Percentiles rank a stretch among this genome's conserved stretches.
Conservation (phyloP, 208 protist species). For the Acanthamoeba quina region DNA sequence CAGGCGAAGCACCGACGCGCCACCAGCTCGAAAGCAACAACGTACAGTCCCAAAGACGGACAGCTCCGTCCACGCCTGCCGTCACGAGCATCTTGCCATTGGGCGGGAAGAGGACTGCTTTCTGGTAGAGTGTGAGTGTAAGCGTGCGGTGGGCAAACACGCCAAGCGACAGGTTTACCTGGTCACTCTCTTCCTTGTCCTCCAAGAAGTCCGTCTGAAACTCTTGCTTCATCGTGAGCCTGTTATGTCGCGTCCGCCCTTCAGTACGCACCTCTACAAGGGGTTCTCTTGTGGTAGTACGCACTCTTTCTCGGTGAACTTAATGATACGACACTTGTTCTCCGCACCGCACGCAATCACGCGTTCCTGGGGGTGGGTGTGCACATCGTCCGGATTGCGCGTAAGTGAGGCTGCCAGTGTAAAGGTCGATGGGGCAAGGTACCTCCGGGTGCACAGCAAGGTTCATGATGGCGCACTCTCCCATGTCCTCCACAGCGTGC, state of each 20-base stretch:
- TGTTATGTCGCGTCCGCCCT: neutral
- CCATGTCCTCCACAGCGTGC: neutral
- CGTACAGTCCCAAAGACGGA: constrained; percentile 63
- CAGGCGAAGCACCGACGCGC: neutral
- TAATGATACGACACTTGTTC: constrained; percentile 51
- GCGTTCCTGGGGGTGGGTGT: neutral
- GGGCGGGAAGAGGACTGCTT: constrained; percentile 51
- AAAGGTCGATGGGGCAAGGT: neutral
- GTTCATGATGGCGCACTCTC: constrained; percentile 63
- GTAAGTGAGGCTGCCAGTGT: neutral
- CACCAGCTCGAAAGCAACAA: neutral
- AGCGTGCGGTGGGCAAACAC: neutral
- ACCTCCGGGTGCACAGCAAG: constrained; percentile 49
- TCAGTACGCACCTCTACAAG: neutral
- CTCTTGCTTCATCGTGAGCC: neutral
- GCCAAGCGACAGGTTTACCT: neutral
- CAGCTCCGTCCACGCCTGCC: constrained; percentile 57
- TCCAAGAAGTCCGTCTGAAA: constrained; percentile 72
- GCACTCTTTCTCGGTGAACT: constrained; percentile 39
- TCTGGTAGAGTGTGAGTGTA: neutral
- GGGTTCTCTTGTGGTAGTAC: neutral
- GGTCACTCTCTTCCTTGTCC: constrained; percentile 67
- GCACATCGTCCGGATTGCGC: neutral
- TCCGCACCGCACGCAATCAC: constrained; percentile 55
- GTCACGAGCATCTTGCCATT: constrained; percentile 36